Evolutionary conservation across 495 filamentous ascomycete genomes (phyloP).

Genomic region (Pyronema omphalodes): DNA sequence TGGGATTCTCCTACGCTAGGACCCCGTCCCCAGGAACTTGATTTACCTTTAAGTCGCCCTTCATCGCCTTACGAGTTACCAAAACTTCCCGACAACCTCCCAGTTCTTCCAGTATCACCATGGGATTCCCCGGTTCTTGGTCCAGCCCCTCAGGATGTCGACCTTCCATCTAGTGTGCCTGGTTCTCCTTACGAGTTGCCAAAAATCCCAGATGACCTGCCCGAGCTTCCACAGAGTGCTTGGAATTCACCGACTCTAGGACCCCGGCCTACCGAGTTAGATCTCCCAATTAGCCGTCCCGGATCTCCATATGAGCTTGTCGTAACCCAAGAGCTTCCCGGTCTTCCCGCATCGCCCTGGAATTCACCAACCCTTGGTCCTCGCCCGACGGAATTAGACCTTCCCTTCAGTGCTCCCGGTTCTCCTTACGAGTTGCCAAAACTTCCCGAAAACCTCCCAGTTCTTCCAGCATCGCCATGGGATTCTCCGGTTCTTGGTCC

Average conservation of each 20-base stretch:
- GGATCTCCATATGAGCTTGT: slow-evolving; percentile 5
- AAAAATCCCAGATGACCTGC: not conserved
- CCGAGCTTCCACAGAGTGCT: not conserved
- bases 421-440: slow-evolving; percentile 1
- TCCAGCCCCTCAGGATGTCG: not conserved
- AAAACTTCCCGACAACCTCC: not conserved
- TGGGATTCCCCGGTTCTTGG: slow-evolving; percentile 2
- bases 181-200: not conserved
- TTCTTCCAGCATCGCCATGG: not conserved
- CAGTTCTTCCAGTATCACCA: not conserved
- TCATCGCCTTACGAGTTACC: slow-evolving; percentile 1
- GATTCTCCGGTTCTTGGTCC: not conserved
- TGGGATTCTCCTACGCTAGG: slow-evolving; percentile 4
- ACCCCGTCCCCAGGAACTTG: not conserved
- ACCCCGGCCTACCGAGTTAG: not conserved
- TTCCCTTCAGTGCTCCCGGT: not conserved
- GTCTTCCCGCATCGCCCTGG: slow-evolving; percentile 5
- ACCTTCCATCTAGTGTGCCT: not conserved
- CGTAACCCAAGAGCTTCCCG: slow-evolving; percentile 6
- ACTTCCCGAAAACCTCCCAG: not conserved
- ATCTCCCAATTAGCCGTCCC: slow-evolving; percentile 3
- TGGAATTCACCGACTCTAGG: slow-evolving; percentile 2
- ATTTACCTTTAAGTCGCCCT: not conserved
- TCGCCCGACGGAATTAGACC: not conserved
- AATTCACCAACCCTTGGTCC: not conserved